These are phyloP conservation scores for Wickerhamomyces canadensis DNA, from an alignment of 805 yeast species.

Conservation along the genomic window DNA sequence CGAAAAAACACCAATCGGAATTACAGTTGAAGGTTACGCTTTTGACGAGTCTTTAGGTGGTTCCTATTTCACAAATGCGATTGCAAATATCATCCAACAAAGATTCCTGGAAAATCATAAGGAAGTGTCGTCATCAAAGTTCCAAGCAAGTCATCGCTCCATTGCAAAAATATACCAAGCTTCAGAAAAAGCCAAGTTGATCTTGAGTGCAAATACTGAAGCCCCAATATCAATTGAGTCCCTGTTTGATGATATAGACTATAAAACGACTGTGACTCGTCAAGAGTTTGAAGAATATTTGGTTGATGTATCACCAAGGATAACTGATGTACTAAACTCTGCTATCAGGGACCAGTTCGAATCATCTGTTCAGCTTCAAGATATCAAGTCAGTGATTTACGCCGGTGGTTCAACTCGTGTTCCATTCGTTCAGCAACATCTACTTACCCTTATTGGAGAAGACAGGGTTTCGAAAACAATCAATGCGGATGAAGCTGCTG, in stretches of 20 bases:
- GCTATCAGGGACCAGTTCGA: slow-evolving; percentile 38
- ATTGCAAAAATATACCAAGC: slow-evolving; percentile 67
- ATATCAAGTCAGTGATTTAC: slow-evolving; percentile 63
- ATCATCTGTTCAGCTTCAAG: slow-evolving; percentile 25
- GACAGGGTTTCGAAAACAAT: slow-evolving; percentile 71
- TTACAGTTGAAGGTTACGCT: slow-evolving; percentile 71
- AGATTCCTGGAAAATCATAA: slow-evolving; percentile 49
- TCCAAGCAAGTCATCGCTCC: slow-evolving; percentile 48
- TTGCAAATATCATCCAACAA: slow-evolving; percentile 54
- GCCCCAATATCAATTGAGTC: slow-evolving; percentile 75
- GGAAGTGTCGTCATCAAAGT: slow-evolving; percentile 29
- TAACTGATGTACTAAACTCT: slow-evolving; percentile 48
- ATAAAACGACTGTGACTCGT: slow-evolving; percentile 61
- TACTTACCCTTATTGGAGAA: slow-evolving; percentile 49
- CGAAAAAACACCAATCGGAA: slow-evolving; percentile 34
- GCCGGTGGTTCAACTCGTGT: slow-evolving; percentile 91
- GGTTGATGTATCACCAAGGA: slow-evolving; percentile 36
- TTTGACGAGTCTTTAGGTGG: slow-evolving; percentile 72
- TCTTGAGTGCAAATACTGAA: slow-evolving; percentile 84
- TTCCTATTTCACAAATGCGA: slow-evolving; percentile 56
- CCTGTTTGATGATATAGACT: slow-evolving; percentile 66
- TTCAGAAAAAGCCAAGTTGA: slow-evolving; percentile 83
- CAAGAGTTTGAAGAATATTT: slow-evolving; percentile 68
- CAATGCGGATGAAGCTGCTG: slow-evolving; percentile 94
- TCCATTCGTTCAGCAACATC: slow-evolving; percentile 72